phyloP scores from a whole-genome alignment of 768 basidiomycete genomes.

The Mycena sanguinolenta region DNA sequence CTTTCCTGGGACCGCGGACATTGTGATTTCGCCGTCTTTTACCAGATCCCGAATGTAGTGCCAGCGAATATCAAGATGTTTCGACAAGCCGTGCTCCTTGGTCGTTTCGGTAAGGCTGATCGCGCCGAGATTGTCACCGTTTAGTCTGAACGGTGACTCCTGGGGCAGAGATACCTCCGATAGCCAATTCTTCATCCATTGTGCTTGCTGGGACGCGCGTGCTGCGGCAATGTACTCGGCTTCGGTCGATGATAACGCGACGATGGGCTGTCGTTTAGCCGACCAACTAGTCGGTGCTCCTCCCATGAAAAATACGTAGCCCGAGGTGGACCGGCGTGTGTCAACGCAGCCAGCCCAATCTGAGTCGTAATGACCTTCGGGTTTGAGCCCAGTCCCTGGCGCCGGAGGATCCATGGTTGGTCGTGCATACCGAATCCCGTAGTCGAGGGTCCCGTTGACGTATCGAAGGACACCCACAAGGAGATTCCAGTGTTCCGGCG shows the following conservation, averaged over 20 bases:
- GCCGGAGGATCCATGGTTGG: too few relatives aligned
- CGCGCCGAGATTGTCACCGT: conserved; percentile 46
- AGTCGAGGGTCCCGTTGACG: conserved; percentile 44
- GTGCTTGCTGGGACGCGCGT: conserved; percentile 35
- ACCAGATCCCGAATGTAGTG: too few relatives aligned
- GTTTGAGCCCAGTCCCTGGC: background rate
- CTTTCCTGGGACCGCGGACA: too few relatives aligned
- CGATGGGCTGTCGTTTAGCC: conserved; percentile 43
- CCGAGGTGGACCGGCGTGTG: too few relatives aligned
- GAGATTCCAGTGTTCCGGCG: conserved; percentile 43
- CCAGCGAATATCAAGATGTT: conserved; percentile 38
- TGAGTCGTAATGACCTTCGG: conserved; percentile 39
- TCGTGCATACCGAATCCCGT: conserved; percentile 36
- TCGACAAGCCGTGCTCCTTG: conserved; percentile 20
- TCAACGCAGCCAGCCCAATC: too few relatives aligned
- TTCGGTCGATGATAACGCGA: conserved; percentile 34
- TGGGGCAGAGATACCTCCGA: conserved; percentile 31
- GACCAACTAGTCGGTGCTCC: conserved; percentile 47
- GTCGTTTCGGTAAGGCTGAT: conserved; percentile 33
- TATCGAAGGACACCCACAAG: conserved; percentile 46
- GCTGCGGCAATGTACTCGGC: background rate
- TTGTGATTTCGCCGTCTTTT: too few relatives aligned
- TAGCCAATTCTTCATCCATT: too few relatives aligned
- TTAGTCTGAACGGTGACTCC: conserved; percentile 3
- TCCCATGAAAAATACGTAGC: conserved; percentile 47